Evolutionary conservation across 768 basidiomycete genomes (phyloP), one percentile per base, ranked within the genome.

Genomic region (Grammothele lineata): DNA sequence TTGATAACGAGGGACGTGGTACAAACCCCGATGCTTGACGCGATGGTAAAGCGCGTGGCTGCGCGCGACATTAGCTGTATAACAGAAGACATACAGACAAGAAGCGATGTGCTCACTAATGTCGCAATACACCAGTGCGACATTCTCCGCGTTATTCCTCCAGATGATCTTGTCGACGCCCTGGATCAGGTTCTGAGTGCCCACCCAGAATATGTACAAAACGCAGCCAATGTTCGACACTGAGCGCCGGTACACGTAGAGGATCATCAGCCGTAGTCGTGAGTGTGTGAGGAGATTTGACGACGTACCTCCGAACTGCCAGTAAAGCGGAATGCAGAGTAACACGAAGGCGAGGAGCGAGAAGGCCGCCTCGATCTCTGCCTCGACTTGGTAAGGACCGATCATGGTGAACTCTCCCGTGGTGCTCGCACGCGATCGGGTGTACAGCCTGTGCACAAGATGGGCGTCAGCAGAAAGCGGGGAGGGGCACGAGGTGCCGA

Each of bases 161-260:
- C 89, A 92, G 10, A 90, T 58, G 32, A 88, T 66, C 3, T 81
- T 73, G 66, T 91, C 84, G 54, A 89, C 64, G 55, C 77, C 81
- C 39, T 71, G 64, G 40, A 74, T 74, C 36, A 90, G 72, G 59
- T 80, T 81, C 14, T 68, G 69, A 6, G 78, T 41, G 1, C 73
- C 78, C 4, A 73, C 71, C 89, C 87, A 91, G 26, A 70, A 48
- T 68, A 91, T 89, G 68, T 78, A 83, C 33, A 80, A 64, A 49
- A 87, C 80, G 9, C 87, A 88, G 18, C 85, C 86, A 6, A 79
- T 73, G 59, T 87, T 85, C 77, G 78, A 81, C 21, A 81, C 81
- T 72, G 44, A 5, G 5, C 7, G 15, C 51, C 27, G 44, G 37
- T 9, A 24, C n/a, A n/a, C n/a, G n/a, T n/a, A n/a, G n/a, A n/a